phyloP scores from a whole-genome alignment of 768 basidiomycete species.

The Collybia sp. region DNA sequence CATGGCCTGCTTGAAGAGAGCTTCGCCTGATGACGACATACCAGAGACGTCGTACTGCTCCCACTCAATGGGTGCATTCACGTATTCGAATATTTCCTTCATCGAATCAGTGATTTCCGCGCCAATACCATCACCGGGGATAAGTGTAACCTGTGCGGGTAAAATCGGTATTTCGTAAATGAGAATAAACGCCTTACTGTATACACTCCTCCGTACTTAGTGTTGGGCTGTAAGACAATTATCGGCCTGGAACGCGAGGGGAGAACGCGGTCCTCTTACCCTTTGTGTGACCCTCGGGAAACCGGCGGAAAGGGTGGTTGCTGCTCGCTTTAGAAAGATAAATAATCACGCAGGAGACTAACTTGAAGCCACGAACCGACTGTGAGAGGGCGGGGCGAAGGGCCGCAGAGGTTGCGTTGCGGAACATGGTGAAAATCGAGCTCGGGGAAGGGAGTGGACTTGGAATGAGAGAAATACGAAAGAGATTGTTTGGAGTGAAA shows the following conservation, averaged over 20 bases:
- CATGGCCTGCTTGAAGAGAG: slow-evolving; percentile 96
- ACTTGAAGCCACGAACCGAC: slow-evolving; percentile 35
- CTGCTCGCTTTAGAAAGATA: slow-evolving; percentile 45
- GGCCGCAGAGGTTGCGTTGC: slow-evolving; percentile 54
- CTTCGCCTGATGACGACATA: slow-evolving; percentile 90
- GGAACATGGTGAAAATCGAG: slow-evolving; percentile 47
- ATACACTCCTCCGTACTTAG: slow-evolving; percentile 91
- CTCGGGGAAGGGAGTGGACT: slow-evolving; percentile 21
- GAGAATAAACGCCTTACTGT: slow-evolving; percentile 49
- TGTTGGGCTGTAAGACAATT: slow-evolving; percentile 51
- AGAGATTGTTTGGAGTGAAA: slow-evolving; percentile 19
- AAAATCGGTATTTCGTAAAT: slow-evolving; percentile 15
- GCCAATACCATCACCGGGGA: slow-evolving; percentile 97
- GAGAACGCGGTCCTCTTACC: slow-evolving; percentile 35
- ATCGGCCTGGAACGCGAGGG: slow-evolving; percentile 7
- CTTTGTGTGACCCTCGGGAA: slow-evolving; percentile 72
- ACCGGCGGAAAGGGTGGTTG: slow-evolving; percentile 74
- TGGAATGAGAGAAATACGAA: slow-evolving; percentile 23
- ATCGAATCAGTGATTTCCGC: slow-evolving; percentile 97
- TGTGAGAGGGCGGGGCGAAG: slow-evolving; percentile 49
- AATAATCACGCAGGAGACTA: slow-evolving; percentile 2
- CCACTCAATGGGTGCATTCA: slow-evolving; percentile 99
- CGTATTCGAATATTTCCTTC: slow-evolving; percentile 96
- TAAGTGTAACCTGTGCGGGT: slow-evolving; percentile 77
- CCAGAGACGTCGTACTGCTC: slow-evolving; percentile 98